A percentile compares a stretch with the other conserved stretches of the same genome.
These are phyloP conservation scores for Melaleuca quinquenervia DNA, from an alignment of 345 rosid genomes.

Conservation along the genomic window DNA sequence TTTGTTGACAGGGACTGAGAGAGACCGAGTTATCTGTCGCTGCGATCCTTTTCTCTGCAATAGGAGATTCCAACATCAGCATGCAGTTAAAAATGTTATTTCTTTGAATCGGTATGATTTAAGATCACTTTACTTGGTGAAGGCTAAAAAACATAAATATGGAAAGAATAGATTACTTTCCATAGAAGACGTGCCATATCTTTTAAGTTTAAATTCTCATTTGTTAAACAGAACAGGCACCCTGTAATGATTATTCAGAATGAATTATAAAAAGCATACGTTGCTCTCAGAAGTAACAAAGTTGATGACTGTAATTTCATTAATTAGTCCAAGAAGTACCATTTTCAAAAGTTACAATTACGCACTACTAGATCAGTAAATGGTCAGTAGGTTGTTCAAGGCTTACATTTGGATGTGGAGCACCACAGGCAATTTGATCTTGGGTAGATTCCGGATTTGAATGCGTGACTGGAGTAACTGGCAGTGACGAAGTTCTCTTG, in stretches of 20 bases:
- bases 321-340: neutral
- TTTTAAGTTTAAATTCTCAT: neutral
- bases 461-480: conserved; percentile 36
- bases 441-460: conserved; percentile 35
- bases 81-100: neutral
- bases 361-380: neutral
- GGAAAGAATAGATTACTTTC: no score
- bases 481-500: conserved; percentile 74
- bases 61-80: neutral
- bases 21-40: conserved; percentile 53
- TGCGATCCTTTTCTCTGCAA: conserved; percentile 45
- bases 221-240: neutral
- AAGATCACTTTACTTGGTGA: neutral
- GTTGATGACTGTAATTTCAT: neutral
- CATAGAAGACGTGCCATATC: neutral
- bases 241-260: neutral
- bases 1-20: conserved; percentile 70
- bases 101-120: neutral
- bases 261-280: neutral
- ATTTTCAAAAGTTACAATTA: neutral
- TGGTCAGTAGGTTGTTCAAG: neutral
- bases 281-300: neutral
- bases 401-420: conserved; percentile 47
- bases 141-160: neutral
- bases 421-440: conserved; percentile 27